Conservation (phyloP, 2,329 filamentous ascomycete species). For the Capronia americana region DNA sequence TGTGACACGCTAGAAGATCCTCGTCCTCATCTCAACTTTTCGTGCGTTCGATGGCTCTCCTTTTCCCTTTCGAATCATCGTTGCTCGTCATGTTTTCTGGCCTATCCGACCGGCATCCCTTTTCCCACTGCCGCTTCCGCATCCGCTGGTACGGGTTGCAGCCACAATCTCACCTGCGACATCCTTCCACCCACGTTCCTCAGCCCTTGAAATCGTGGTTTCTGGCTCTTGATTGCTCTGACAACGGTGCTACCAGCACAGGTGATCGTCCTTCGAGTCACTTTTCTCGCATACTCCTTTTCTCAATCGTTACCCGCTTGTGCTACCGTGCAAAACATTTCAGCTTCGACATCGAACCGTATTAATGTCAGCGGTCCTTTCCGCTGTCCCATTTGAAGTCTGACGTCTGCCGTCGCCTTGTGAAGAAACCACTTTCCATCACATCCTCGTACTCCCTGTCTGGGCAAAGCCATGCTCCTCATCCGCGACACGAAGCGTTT, state of each 20-base stretch:
- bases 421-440: background rate
- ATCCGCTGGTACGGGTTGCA: conserved; percentile 21
- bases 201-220: conserved; percentile 15
- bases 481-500: conserved; percentile 32
- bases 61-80: conserved; percentile 15
- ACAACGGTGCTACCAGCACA: conserved; percentile 31
- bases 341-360: background rate
- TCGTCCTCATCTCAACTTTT: conserved; percentile 5
- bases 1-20: conserved; percentile 29
- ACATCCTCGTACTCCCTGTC: background rate
- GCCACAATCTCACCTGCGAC: conserved; percentile 23
- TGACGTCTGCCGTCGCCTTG: background rate
- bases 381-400: conserved; percentile 1
- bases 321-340: conserved; percentile 2
- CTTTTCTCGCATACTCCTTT: conserved; percentile 5
- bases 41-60: background rate
- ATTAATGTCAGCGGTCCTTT: background rate
- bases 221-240: conserved; percentile 32
- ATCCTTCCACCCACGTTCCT: conserved; percentile 15
- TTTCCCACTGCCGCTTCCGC: conserved; percentile 22
- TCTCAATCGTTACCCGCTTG: background rate
- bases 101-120: conserved; percentile 2
- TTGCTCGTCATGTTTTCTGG: background rate
- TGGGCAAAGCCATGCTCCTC: background rate
- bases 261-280: conserved; percentile 18